Evolutionary conservation across 1,139 yeast genomes (phyloP), one percentile per base, ranked within the genome.

Genomic region (Nadsonia starkeyi-henricii): DNA sequence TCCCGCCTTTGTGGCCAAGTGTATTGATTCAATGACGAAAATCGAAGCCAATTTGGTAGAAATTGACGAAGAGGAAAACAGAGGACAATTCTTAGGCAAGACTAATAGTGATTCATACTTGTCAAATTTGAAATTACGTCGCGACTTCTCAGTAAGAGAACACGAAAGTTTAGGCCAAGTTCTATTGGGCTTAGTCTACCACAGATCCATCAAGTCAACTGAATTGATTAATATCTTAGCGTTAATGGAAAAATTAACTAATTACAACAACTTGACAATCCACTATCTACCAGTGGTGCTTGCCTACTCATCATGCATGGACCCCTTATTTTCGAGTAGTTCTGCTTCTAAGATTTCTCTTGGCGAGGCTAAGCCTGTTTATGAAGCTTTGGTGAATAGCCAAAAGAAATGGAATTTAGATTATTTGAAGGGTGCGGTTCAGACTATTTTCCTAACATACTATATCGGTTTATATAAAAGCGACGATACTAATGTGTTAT

Each of bases 101-200:
- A 64, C 65, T 60, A 57, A 69, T 50, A 71, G 74, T 52, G 62
- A 75, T 13, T 62, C 63, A 12, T 79, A 83, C 55, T 72, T 76
- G 44, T 76, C 78, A 55, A 70, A 77, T 18, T 63, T 80, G 46
- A 71, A 70, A 46, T 78, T 75, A 57, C 75, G 83, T 57, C 77
- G 85, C 52, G 75, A 75, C 47, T 79, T 78, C 55, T 66, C 85
- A 36, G 72, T 78, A 51, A 70, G 69, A 47, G 81, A 80, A 56
- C 95, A 88, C 61, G 95, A 85, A 57, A 61, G 73, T 2, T 65
- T 89, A 52, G 82, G 91, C 42, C 83, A 79, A 59, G 67, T 86
- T 2, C 65, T 82, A 9, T 52, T 52, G 36, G 58, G 55, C 2
- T 42, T 61, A 9, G 55, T 56, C 15, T 50, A 52, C 7, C 51